A percentile compares a stretch with the other conserved stretches of the same genome.
phyloP scores from a whole-genome alignment of 2,329 filamentous ascomycete species.

The Chrysosporium keratinophilum region DNA sequence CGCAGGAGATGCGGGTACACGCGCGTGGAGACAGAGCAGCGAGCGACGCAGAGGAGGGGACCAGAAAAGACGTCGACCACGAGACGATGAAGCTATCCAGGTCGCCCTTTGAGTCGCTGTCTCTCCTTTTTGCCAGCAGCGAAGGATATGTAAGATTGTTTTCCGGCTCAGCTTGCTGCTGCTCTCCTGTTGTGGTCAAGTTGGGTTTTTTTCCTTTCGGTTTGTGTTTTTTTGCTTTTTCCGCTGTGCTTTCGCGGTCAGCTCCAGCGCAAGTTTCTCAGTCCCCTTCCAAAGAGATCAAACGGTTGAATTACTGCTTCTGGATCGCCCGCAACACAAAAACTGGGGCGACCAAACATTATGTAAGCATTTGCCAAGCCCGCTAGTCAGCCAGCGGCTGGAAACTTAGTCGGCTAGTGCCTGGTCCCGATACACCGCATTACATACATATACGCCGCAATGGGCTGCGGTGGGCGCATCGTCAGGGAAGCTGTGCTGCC shows the following conservation, averaged over 20 bases:
- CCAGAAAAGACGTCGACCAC: background rate
- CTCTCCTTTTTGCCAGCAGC: too few relatives aligned
- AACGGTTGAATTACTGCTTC: slow-evolving; percentile 11
- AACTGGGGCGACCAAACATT: background rate
- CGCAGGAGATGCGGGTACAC: slow-evolving; percentile 7
- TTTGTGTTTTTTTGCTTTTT: background rate
- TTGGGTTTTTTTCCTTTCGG: background rate
- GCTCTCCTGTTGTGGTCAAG: background rate
- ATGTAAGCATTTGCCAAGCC: slow-evolving; percentile 4
- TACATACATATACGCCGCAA: background rate
- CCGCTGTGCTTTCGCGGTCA: background rate
- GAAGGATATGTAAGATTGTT: too few relatives aligned
- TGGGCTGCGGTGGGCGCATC: background rate
- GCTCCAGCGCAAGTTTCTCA: background rate
- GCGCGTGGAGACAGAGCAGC: background rate
- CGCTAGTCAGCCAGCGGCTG: slow-evolving; percentile 4
- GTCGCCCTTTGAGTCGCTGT: too few relatives aligned
- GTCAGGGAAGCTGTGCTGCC: background rate
- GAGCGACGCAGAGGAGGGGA: background rate
- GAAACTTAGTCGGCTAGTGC: slow-evolving; percentile 1
- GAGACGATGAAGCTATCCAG: background rate
- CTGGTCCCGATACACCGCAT: background rate
- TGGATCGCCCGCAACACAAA: slow-evolving; percentile 1
- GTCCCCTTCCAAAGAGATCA: slow-evolving; percentile 1
- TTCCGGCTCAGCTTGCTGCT: too few relatives aligned